Evolutionary conservation across 176 grass and related monocot genomes (phyloP).

Genomic region (Saccharum officinarum): DNA sequence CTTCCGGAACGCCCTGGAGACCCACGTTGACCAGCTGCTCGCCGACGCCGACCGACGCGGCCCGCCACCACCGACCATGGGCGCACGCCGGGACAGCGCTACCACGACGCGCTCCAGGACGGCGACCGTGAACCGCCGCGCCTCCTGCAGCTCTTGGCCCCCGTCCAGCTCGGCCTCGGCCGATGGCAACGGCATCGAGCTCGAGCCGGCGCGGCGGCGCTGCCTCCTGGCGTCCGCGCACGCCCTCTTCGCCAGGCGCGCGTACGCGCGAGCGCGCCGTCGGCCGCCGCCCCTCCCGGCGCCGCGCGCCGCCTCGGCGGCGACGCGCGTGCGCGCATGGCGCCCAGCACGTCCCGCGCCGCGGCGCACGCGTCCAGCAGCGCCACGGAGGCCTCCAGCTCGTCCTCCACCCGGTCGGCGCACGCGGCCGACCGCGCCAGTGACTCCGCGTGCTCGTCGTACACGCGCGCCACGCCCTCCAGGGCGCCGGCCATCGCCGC

Average conservation of each 20-base stretch:
- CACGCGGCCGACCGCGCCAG: constrained; percentile 1
- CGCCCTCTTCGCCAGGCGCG: constrained; percentile 17
- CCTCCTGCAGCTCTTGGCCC: constrained; percentile 24
- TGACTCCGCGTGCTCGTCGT: constrained; percentile 34
- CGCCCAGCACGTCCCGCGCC: constrained; percentile 28
- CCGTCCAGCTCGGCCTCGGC: neutral
- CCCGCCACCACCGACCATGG: neutral
- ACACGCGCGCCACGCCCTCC: constrained; percentile 31
- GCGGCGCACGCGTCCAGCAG: constrained; percentile 48
- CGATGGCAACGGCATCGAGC: neutral
- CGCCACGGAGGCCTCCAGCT: constrained; percentile 43
- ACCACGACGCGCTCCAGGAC: constrained; percentile 34
- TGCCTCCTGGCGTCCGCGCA: constrained; percentile 31
- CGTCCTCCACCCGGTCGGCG: constrained; percentile 33
- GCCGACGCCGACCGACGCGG: neutral
- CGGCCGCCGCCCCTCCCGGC: constrained; percentile 12
- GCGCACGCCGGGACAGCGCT: constrained; percentile 24
- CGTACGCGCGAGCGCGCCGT: constrained; percentile 15
- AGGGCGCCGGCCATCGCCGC: constrained; percentile 26
- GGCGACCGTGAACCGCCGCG: constrained; percentile 21
- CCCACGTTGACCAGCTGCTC: constrained; percentile 39
- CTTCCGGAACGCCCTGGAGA: constrained; percentile 39
- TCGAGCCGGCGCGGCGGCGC: neutral
- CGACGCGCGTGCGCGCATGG: constrained; percentile 38
- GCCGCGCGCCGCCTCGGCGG: constrained; percentile 37